phyloP scores from a whole-genome alignment of 805 yeast species.

The Kurtzmaniella fragi region DNA sequence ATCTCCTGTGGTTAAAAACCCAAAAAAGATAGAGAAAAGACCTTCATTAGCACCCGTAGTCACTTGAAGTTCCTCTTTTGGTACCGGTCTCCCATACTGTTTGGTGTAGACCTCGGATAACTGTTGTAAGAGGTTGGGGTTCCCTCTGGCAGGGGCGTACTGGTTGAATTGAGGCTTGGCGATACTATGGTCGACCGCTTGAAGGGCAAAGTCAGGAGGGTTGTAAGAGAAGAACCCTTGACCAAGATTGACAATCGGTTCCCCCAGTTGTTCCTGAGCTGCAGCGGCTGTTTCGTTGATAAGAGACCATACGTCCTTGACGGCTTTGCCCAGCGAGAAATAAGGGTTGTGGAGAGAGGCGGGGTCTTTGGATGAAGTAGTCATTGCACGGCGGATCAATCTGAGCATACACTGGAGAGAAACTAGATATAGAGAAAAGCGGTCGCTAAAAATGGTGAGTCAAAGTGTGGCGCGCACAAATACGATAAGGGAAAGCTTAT shows the following conservation, averaged over 20 bases:
- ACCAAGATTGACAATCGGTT: conserved; percentile 82
- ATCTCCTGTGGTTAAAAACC: conserved; percentile 80
- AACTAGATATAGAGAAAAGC: no score
- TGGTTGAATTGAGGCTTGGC: conserved; percentile 76
- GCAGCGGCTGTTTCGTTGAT: conserved; percentile 93
- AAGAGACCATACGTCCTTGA: conserved; percentile 91
- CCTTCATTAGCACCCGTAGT: conserved; percentile 99
- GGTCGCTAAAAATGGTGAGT: no score
- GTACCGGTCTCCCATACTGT: conserved; percentile 52
- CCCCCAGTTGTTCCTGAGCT: conserved; percentile 63
- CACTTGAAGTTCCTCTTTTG: conserved; percentile 62
- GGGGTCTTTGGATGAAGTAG: not conserved
- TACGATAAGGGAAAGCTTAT: no score
- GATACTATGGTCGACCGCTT: conserved; percentile 75
- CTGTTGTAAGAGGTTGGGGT: conserved; percentile 67
- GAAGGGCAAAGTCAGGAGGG: conserved; percentile 90
- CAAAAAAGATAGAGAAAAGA: conserved; percentile 78
- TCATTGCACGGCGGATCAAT: conserved; percentile 2
- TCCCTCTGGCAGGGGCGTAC: conserved; percentile 88
- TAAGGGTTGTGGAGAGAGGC: conserved; percentile 51
- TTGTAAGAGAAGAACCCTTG: conserved; percentile 96
- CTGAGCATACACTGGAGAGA: not conserved
- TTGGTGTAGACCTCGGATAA: conserved; percentile 69
- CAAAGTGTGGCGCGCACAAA: no score
- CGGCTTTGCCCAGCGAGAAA: conserved; percentile 52